Evolutionary conservation across 1,284 basidiomycete species (phyloP).

Genomic region (Austroboletus novae-zelandiae): DNA sequence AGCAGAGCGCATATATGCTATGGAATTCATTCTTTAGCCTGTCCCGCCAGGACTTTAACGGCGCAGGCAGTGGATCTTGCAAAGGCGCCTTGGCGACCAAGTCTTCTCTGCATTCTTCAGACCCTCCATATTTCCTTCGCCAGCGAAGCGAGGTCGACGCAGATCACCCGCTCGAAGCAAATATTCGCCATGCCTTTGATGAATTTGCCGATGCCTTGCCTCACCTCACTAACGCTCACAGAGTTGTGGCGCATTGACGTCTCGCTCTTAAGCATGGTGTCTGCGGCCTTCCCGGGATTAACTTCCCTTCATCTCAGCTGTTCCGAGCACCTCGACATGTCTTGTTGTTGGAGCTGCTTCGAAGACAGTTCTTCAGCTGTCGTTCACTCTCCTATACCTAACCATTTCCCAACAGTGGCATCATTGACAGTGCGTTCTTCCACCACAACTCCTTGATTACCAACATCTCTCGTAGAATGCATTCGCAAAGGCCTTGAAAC

Average conservation of each 20-base stretch:
- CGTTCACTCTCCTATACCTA: slow-evolving; percentile 63
- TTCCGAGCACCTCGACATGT: slow-evolving; percentile 50
- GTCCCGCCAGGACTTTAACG: slow-evolving; percentile 14
- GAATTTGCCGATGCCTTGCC: slow-evolving; percentile 25
- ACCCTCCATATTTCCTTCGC: slow-evolving; percentile 26
- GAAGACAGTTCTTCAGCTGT: slow-evolving; percentile 55
- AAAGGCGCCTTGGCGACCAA: slow-evolving; percentile 25
- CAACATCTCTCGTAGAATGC: slow-evolving; percentile 21
- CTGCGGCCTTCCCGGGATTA: slow-evolving; percentile 44
- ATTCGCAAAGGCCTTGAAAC: slow-evolving; percentile 32
- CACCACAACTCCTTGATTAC: slow-evolving; percentile 1
- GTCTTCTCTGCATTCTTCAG: slow-evolving; percentile 17
- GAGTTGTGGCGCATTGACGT: slow-evolving; percentile 54
- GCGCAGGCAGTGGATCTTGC: slow-evolving; percentile 21
- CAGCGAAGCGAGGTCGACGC: slow-evolving; percentile 23
- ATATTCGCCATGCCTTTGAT: slow-evolving; percentile 21
- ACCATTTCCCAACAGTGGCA: slow-evolving; percentile 40
- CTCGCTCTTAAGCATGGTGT: slow-evolving; percentile 45
- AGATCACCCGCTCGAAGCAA: slow-evolving; percentile 20
- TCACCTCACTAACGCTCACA: slow-evolving; percentile 46
- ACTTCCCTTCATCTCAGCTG: slow-evolving; percentile 51
- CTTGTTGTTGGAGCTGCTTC: slow-evolving; percentile 62
- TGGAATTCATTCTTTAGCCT: background rate
- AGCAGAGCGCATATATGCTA: slow-evolving; percentile 24
- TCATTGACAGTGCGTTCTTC: slow-evolving; percentile 47